phyloP scores from a whole-genome alignment of 169 alveolate genomes.

The Plasmodium falciparum region DNA sequence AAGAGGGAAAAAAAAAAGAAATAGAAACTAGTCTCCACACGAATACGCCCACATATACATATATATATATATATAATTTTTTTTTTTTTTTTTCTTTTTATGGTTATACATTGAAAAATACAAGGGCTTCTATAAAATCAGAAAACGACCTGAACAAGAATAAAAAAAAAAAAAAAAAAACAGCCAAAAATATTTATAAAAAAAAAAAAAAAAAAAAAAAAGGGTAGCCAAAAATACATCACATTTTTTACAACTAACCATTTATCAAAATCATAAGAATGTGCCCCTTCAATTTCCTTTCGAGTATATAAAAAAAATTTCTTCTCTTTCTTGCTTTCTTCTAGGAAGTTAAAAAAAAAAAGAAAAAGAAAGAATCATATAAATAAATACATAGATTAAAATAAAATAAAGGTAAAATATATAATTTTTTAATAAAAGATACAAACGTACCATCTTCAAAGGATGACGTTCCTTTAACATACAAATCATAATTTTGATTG shows the following conservation, averaged over 20 bases:
- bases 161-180: too few relatives aligned
- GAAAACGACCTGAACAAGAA: too few relatives aligned
- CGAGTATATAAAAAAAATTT: constrained; percentile 57
- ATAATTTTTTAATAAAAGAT: too few relatives aligned
- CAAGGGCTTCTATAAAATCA: too few relatives aligned
- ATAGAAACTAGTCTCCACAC: too few relatives aligned
- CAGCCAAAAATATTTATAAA: too few relatives aligned
- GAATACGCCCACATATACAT: too few relatives aligned
- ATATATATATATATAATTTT: too few relatives aligned
- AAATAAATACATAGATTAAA: background rate
- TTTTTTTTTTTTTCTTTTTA: too few relatives aligned
- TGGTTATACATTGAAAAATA: too few relatives aligned
- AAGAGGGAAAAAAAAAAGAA: too few relatives aligned
- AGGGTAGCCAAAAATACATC: background rate
- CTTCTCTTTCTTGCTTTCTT: constrained; percentile 41
- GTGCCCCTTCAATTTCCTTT: constrained; percentile 74
- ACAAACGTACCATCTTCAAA: constrained; percentile 29
- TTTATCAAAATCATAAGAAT: constrained; percentile 69
- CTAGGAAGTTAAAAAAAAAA: background rate
- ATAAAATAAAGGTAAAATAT: background rate
- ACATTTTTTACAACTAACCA: constrained; percentile 18
- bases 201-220: too few relatives aligned
- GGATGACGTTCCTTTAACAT: constrained; percentile 19
- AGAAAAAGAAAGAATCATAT: background rate
- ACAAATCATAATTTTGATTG: constrained; percentile 20